phyloP scores from a whole-genome alignment of 2,329 filamentous ascomycete genomes.

The Arthrobotrys megalospora region DNA sequence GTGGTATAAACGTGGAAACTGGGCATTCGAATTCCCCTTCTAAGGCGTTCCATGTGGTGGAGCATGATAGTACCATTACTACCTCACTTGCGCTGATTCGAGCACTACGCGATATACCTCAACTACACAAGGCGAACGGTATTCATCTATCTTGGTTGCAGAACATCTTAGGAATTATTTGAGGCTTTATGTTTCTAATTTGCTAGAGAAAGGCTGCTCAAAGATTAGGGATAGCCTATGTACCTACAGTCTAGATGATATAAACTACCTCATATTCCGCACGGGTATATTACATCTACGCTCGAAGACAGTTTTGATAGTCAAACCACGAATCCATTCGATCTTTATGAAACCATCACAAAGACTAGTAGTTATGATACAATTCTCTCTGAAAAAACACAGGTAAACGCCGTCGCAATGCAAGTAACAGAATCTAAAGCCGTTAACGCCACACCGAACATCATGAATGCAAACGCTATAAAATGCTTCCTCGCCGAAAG shows the following conservation, averaged over 20 bases:
- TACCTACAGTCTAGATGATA: no score
- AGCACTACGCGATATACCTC: slow-evolving; percentile 4
- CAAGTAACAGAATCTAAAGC: background rate
- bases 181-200: background rate
- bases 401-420: slow-evolving; percentile 11
- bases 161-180: background rate
- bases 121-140: no score
- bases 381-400: background rate
- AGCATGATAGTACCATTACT: background rate
- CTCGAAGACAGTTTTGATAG: background rate
- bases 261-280: no score
- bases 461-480: background rate
- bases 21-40: no score
- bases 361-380: no score
- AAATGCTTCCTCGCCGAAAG: background rate
- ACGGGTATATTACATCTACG: no score
- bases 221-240: no score
- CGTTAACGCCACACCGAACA: background rate
- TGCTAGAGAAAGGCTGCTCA: no score
- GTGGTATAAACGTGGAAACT: background rate
- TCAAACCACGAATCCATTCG: background rate
- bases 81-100: slow-evolving; percentile 13
- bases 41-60: background rate
- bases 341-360: no score
- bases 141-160: no score